Evolutionary conservation across 2,329 filamentous ascomycete species (phyloP).

Genomic region (Lecanicillium sp.): DNA sequence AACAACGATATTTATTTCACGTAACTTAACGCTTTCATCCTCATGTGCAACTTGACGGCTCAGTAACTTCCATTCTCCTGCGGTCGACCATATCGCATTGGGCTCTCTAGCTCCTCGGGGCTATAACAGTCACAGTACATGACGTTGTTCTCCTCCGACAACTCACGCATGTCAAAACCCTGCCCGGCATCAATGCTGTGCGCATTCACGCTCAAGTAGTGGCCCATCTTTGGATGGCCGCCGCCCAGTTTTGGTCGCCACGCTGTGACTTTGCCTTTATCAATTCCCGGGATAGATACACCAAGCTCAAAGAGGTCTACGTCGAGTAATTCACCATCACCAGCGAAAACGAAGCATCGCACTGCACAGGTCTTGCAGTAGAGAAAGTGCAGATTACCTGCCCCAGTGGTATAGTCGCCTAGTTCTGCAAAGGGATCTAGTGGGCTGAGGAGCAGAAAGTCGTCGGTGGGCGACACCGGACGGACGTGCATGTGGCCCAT

Average conservation of each 20-base stretch:
- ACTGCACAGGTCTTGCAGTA: slow-evolving; percentile 5
- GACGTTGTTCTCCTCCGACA: neutral
- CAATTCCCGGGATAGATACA: neutral
- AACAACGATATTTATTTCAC: too few species aligned
- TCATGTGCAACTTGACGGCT: too few species aligned
- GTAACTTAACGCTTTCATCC: too few species aligned
- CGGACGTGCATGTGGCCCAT: slow-evolving; percentile 5
- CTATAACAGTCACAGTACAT: slow-evolving; percentile 4
- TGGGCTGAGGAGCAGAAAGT: slow-evolving; percentile 2
- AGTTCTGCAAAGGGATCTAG: neutral
- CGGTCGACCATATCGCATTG: neutral
- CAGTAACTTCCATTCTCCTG: neutral
- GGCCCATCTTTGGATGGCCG: slow-evolving; percentile 1
- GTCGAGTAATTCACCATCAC: neutral
- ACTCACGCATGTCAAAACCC: slow-evolving; percentile 1
- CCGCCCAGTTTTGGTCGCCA: neutral
- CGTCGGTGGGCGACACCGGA: slow-evolving; percentile 1
- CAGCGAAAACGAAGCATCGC: slow-evolving; percentile 4
- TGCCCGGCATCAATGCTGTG: slow-evolving; percentile 1
- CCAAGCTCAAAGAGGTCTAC: neutral
- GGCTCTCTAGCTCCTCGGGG: neutral
- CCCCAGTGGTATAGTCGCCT: neutral
- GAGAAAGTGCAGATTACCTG: slow-evolving; percentile 2
- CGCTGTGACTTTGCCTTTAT: neutral
- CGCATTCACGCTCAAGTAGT: slow-evolving; percentile 2